Base-by-base conservation (phyloP, 768 basidiomycete species). In the Termitomyces bulborhizus region DNA sequence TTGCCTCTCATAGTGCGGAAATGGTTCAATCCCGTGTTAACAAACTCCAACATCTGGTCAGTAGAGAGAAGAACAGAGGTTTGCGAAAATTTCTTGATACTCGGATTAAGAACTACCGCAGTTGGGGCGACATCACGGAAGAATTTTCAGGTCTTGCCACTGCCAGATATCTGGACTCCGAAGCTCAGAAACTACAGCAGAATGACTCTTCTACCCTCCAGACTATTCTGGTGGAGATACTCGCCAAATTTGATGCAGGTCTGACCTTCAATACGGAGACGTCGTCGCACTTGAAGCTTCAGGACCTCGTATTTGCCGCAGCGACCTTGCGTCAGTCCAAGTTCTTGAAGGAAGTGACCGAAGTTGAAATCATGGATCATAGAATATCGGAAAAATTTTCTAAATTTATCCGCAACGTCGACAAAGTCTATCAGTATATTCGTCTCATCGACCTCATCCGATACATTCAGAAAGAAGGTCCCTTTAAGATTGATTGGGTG, bases 381-480 rank as follows among this genome's bases (percentile, higher is more conserved):
- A 7, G 0, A 9, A 13, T 3, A 3, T 12, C 3, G 1, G 6
- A 6, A 29, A 29, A 0, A 29, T 1, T 3, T 1, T 6, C 6
- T 27, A 45, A 27, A 16, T 45, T 13, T 29, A 16, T 15, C 26
- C 21, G 44, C 26, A 45, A 29, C 16, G 13, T 45, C 26, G 9
- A 15, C 9, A 45, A 45, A 45, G 26, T 45, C 44, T 27, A 3
- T 29, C 44, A 45, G 16, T 45, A 45, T 15, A 27, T 27, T 45
- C 15, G 26, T 1, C 4, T 45, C 7, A 45, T 27, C 3, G 44
- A 45, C 44, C 44, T 45, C 15, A 45, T 27, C 15, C 4, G 6
- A 27, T 45, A 45, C 15, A 3, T 29, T 16, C 26, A 21, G 21
- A 21, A 21, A 21, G 21, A 21, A 21, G 26, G 15, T 15, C 6